A percentile compares a stretch with the other conserved stretches of the same genome.
phyloP scores from a whole-genome alignment of 2,329 filamentous ascomycete species.

The Colletotrichum sp. region DNA sequence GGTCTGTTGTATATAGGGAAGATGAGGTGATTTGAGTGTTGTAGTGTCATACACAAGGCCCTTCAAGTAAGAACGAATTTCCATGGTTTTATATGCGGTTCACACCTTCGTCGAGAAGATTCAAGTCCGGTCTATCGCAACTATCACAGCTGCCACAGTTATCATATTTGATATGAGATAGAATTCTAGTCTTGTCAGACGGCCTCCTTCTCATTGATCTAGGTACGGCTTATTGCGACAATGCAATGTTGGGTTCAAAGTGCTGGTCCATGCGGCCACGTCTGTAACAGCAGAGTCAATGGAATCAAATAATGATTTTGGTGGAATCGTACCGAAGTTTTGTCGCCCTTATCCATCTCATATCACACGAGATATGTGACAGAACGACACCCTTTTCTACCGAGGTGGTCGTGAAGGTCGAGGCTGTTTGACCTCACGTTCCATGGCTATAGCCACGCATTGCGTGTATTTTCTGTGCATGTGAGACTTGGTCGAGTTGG shows the following conservation, averaged over 20 bases:
- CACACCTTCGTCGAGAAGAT: not conserved
- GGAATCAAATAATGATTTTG: not conserved
- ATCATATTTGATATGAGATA: not conserved
- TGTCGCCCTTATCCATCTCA: not conserved
- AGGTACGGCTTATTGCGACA: not conserved
- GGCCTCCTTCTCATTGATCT: not conserved
- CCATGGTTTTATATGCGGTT: not conserved
- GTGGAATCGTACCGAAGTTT: not conserved
- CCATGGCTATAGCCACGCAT: no score
- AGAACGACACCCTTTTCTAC: not conserved
- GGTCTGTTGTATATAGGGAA: not conserved
- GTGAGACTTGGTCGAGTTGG: no score
- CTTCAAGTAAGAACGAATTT: no score
- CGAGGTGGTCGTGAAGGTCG: not conserved
- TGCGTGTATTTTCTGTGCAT: no score
- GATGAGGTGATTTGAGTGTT: not conserved
- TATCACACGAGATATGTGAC: not conserved
- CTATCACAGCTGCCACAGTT: no score
- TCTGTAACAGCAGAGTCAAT: not conserved
- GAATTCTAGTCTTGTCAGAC: fast-evolving
- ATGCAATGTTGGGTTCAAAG: not conserved
- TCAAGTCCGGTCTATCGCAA: not conserved
- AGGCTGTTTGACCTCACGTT: not conserved
- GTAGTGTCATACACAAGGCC: not conserved
- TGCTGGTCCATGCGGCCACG: not conserved